phyloP scores from a whole-genome alignment of 768 basidiomycete species.

The Filobasidium wieringae region DNA sequence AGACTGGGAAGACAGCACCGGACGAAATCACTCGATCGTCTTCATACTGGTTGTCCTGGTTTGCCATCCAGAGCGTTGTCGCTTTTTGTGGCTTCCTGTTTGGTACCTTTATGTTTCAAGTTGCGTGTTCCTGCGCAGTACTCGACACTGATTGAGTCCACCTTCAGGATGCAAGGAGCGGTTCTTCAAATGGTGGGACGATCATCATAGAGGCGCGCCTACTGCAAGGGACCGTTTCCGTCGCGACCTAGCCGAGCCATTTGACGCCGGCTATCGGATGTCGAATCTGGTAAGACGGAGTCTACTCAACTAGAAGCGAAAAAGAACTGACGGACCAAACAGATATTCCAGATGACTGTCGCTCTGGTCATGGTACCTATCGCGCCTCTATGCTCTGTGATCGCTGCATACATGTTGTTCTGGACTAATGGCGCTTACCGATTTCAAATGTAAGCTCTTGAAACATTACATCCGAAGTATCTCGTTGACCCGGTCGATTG shows the following conservation, averaged over 20 bases:
- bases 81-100: not conserved
- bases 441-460: not conserved
- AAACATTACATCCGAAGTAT: too few relatives aligned
- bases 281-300: not conserved
- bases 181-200: not conserved
- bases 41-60: not conserved
- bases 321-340: not conserved
- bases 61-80: not conserved
- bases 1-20: not conserved
- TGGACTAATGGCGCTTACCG: not conserved
- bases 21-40: not conserved
- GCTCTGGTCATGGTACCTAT: not conserved
- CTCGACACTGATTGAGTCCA: too few relatives aligned
- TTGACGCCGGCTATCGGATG: not conserved
- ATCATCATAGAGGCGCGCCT: not conserved
- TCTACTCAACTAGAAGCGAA: not conserved
- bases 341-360: not conserved
- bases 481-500: too few relatives aligned
- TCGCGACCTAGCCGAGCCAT: not conserved
- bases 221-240: not conserved
- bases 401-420: not conserved
- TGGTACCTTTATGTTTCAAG: too few relatives aligned
- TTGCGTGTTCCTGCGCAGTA: too few relatives aligned
- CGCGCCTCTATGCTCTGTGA: not conserved
- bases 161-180: not conserved